Evolutionary conservation across 2,329 filamentous ascomycete species (phyloP).

Genomic region (Microsporum ferrugineum): DNA sequence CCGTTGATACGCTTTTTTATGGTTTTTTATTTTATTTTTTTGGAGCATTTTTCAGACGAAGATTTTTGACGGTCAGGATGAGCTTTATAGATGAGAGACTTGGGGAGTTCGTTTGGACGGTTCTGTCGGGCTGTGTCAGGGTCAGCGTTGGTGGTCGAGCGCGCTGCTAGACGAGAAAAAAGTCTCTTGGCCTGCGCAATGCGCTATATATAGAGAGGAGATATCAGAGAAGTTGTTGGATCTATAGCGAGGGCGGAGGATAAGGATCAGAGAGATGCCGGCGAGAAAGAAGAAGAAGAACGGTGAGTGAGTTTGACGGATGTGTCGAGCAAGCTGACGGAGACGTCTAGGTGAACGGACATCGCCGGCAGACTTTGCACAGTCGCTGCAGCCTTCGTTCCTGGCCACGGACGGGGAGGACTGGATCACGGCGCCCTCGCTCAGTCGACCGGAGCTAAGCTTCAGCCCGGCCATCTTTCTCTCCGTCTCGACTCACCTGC

Average conservation of each 20-base stretch:
- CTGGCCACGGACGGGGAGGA: constrained; percentile 15
- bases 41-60: no score
- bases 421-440: constrained; percentile 27
- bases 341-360: neutral
- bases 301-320: neutral
- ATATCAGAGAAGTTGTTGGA: neutral
- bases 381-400: constrained; percentile 21
- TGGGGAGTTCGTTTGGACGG: neutral
- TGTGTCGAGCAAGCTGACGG: neutral
- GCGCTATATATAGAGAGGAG: neutral
- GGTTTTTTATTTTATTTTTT: neutral
- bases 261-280: neutral
- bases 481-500: constrained; percentile 40
- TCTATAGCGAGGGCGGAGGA: no score
- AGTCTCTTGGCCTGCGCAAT: neutral
- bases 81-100: no score
- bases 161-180: neutral
- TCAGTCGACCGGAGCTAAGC: constrained; percentile 18
- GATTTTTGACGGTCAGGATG: no score
- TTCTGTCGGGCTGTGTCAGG: neutral
- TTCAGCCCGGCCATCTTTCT: constrained; percentile 25
- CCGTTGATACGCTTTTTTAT: neutral
- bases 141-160: neutral
- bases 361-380: constrained; percentile 8
- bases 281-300: neutral